phyloP scores from a whole-genome alignment of 1,284 basidiomycete species.

The Rhodotorula sp. region DNA sequence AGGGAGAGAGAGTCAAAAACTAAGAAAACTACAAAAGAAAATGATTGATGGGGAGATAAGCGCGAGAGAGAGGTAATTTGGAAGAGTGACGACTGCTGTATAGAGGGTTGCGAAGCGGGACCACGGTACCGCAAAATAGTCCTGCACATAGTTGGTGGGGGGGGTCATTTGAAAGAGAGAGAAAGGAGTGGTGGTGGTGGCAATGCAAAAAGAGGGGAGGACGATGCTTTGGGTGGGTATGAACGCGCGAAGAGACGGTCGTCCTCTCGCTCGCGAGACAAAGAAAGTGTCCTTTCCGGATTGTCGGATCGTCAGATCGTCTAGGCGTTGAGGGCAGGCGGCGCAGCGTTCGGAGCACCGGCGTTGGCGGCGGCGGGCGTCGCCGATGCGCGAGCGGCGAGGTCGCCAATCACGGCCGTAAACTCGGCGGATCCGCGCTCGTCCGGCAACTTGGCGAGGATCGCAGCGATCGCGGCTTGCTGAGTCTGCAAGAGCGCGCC shows the following conservation, averaged over 20 bases:
- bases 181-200: too few species aligned
- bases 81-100: neutral
- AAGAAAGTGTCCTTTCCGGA: too few species aligned
- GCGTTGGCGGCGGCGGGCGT: neutral
- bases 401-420: slow-evolving; percentile 5
- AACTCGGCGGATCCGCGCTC: slow-evolving; percentile 16
- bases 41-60: neutral
- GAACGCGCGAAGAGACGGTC: too few species aligned
- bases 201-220: too few species aligned
- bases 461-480: slow-evolving; percentile 5
- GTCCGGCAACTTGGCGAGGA: slow-evolving; percentile 14
- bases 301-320: too few species aligned
- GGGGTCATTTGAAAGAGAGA: too few species aligned
- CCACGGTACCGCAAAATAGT: neutral
- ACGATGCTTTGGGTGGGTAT: too few species aligned
- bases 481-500: slow-evolving; percentile 64
- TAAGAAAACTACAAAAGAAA: neutral
- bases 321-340: neutral
- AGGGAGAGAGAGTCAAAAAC: neutral
- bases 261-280: too few species aligned
- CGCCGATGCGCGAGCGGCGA: neutral
- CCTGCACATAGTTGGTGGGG: neutral
- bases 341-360: neutral
- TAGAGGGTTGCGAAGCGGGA: neutral
- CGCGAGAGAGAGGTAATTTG: neutral